A percentile compares a stretch with the other conserved stretches of the same genome.
phyloP scores from a whole-genome alignment of 2,329 filamentous ascomycete species.

The Trichoderma sp. region DNA sequence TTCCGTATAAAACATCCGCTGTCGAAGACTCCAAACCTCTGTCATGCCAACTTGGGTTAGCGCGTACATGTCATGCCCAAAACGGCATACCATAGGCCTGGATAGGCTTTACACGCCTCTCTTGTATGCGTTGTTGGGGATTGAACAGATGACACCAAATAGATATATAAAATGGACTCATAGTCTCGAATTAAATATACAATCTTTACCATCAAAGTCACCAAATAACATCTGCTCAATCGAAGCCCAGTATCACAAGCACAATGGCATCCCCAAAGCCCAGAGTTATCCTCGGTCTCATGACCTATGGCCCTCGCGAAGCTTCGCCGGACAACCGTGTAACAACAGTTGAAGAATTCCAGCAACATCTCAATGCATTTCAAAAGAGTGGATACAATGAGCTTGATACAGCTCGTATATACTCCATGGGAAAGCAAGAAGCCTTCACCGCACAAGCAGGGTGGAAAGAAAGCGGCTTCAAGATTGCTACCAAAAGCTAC shows the following conservation, averaged over 20 bases:
- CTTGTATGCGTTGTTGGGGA: background rate
- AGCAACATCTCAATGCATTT: slow-evolving; percentile 2
- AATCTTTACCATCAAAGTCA: background rate
- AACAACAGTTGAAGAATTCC: slow-evolving; percentile 12
- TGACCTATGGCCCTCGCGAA: slow-evolving; percentile 16
- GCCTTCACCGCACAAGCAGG: slow-evolving; percentile 21
- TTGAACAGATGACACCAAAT: background rate
- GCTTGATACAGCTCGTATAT: slow-evolving; percentile 20
- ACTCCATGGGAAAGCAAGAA: slow-evolving; percentile 10
- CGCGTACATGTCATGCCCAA: background rate
- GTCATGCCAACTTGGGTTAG: background rate
- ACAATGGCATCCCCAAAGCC: slow-evolving; percentile 18
- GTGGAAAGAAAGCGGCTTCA: slow-evolving; percentile 19
- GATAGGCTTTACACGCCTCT: slow-evolving; percentile 10
- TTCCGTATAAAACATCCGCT: background rate
- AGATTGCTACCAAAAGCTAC: slow-evolving; percentile 21
- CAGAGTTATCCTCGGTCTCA: slow-evolving; percentile 22
- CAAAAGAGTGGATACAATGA: slow-evolving; percentile 18
- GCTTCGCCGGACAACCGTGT: slow-evolving; percentile 14
- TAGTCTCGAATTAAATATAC: background rate
- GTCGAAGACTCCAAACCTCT: background rate
- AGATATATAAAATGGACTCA: background rate
- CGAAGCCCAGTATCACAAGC: background rate
- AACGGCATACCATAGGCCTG: background rate
- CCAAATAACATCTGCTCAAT: background rate